Conservation (phyloP, 306 rosid species). For the Vigna mungo region DNA sequence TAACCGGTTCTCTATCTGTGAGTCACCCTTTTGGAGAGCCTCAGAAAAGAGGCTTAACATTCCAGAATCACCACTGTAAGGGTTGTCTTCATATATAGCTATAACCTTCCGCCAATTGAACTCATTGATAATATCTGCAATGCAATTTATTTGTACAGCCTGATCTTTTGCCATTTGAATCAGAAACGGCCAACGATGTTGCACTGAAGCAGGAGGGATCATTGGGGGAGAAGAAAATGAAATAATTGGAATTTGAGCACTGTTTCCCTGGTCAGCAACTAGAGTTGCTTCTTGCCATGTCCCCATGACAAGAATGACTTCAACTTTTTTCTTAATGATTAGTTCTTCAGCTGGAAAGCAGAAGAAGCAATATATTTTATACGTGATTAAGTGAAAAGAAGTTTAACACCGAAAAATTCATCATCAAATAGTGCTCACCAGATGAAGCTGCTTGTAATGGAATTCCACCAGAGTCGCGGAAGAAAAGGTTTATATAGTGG, state of each 20-base stretch:
- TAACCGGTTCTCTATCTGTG: slow-evolving; percentile 61
- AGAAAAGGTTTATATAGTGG: slow-evolving; percentile 40
- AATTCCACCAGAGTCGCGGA: slow-evolving; percentile 36
- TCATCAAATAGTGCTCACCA: slow-evolving; percentile 37
- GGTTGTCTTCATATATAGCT: slow-evolving; percentile 58
- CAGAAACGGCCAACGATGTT: slow-evolving; percentile 64
- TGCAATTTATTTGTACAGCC: slow-evolving; percentile 54
- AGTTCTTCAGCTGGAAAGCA: slow-evolving; percentile 57
- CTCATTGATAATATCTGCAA: slow-evolving; percentile 50
- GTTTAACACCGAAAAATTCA: background rate
- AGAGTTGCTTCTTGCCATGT: slow-evolving; percentile 64
- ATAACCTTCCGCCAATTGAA: slow-evolving; percentile 53
- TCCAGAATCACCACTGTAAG: slow-evolving; percentile 56
- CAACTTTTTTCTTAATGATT: slow-evolving; percentile 47
- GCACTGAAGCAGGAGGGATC: slow-evolving; percentile 26
- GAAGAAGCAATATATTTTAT: background rate
- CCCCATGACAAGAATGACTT: slow-evolving; percentile 51
- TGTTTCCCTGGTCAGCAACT: slow-evolving; percentile 61
- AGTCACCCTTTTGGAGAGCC: slow-evolving; percentile 57
- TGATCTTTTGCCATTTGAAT: slow-evolving; percentile 54
- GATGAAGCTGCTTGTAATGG: slow-evolving; percentile 55
- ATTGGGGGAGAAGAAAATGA: slow-evolving; percentile 56
- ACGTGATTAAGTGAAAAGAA: too few species aligned
- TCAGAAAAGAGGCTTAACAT: slow-evolving; percentile 57
- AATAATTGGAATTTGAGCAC: slow-evolving; percentile 53